These are phyloP conservation scores for Pythium apleroticum DNA, from an alignment of 352 stramenopile species.

Conservation along the genomic window DNA sequence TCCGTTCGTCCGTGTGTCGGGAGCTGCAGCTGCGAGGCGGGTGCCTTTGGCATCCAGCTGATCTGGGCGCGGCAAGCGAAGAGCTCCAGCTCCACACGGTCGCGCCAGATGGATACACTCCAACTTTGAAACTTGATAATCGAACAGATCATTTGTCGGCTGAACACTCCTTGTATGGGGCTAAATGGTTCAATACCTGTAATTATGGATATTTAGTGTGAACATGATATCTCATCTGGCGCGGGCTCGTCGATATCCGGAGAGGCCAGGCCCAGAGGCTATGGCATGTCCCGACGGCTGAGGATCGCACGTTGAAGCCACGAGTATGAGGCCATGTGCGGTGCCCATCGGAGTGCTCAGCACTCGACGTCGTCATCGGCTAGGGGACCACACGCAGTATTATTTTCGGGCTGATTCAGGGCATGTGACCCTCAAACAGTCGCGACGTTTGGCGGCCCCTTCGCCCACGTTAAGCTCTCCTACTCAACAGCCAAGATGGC, in stretches of 20 bases:
- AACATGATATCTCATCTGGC: conserved; percentile 20
- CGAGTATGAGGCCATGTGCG: not conserved
- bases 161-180: not conserved
- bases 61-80: conserved; percentile 11
- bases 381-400: too few species aligned
- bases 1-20: not conserved
- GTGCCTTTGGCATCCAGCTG: conserved; percentile 6
- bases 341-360: not conserved
- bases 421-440: conserved; percentile 1
- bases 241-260: not conserved
- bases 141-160: not conserved
- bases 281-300: not conserved
- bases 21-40: conserved; percentile 1
- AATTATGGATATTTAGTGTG: not conserved
- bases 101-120: conserved; percentile 9
- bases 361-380: too few species aligned
- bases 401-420: too few species aligned
- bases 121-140: not conserved
- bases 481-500: conserved; percentile 20
- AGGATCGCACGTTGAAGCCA: conserved; percentile 1
- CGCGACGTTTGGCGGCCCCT: not conserved
- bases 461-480: not conserved
- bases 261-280: not conserved
- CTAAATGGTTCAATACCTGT: not conserved
- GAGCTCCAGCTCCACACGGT: not conserved